Evolutionary conservation across 2,329 filamentous ascomycete genomes (phyloP).

Genomic region (Pseudocercospora cruenta): DNA sequence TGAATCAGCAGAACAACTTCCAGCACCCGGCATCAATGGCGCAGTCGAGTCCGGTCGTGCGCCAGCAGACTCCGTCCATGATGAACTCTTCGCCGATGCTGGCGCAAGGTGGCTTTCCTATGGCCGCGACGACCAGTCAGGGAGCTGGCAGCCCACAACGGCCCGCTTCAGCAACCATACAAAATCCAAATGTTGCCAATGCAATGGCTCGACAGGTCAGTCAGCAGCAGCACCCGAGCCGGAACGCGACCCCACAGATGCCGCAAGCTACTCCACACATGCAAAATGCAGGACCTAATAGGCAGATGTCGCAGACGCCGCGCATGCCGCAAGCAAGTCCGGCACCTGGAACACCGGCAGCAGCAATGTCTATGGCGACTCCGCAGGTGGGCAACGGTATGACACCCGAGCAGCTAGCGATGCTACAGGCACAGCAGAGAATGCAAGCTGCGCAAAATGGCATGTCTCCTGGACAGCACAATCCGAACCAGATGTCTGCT

Average conservation of each 20-base stretch:
- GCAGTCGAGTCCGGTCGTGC: conserved; percentile 66
- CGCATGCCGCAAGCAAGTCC: conserved; percentile 42
- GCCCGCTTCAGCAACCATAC: conserved; percentile 65
- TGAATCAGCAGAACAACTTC: conserved; percentile 43
- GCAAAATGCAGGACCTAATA: conserved; percentile 38
- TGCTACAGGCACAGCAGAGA: conserved; percentile 39
- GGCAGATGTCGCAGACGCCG: conserved; percentile 43
- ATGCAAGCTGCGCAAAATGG: conserved; percentile 34
- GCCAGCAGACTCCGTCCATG: conserved; percentile 53
- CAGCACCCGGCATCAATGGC: conserved; percentile 51
- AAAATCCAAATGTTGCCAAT: conserved; percentile 34
- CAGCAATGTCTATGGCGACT: conserved; percentile 35
- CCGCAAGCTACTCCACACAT: conserved; percentile 43
- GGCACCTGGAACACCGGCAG: conserved; percentile 32
- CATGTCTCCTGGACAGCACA: conserved; percentile 26
- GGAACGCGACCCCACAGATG: conserved; percentile 44
- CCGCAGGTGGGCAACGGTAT: conserved; percentile 30
- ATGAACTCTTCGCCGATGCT: conserved; percentile 50
- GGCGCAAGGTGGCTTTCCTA: conserved; percentile 48
- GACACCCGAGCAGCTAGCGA: conserved; percentile 37
- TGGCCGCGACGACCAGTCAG: conserved; percentile 67
- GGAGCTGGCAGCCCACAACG: conserved; percentile 67
- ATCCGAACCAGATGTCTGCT: conserved; percentile 10
- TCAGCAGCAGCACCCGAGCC: conserved; percentile 42
- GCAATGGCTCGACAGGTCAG: conserved; percentile 43